phyloP scores from a whole-genome alignment of 73 alveolate genomes.

The Paramecium biaurelia region DNA sequence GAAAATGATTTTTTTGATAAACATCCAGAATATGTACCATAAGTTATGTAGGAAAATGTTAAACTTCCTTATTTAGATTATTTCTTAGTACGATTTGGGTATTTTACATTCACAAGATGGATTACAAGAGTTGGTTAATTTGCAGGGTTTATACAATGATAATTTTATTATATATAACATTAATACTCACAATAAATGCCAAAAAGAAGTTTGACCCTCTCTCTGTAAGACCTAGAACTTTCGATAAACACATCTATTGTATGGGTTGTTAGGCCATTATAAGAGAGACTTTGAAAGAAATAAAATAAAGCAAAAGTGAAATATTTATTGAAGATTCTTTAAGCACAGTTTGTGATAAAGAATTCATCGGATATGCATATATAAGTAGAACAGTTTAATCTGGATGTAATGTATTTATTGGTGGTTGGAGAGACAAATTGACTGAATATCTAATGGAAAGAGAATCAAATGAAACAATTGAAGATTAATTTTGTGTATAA shows the following conservation, averaged over 20 bases:
- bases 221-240: neutral
- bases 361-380: neutral
- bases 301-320: conserved; percentile 10
- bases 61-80: neutral
- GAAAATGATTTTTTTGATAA: too few relatives aligned
- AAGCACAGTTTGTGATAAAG: neutral
- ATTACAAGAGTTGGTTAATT: neutral
- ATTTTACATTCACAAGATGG: too few relatives aligned
- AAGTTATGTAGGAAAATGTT: neutral
- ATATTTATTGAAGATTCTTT: neutral
- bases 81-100: neutral
- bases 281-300: neutral
- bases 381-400: neutral
- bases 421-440: neutral
- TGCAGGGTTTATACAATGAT: neutral
- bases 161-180: neutral
- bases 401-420: conserved; percentile 20
- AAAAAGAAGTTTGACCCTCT: neutral
- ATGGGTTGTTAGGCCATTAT: neutral
- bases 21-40: too few relatives aligned
- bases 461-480: conserved; percentile 7
- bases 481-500: neutral
- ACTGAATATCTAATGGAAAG: neutral
- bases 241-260: conserved; percentile 24
- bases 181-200: neutral